Evolutionary conservation across 2,329 filamentous ascomycete species (phyloP).

Genomic region (Monosporascus sp.): DNA sequence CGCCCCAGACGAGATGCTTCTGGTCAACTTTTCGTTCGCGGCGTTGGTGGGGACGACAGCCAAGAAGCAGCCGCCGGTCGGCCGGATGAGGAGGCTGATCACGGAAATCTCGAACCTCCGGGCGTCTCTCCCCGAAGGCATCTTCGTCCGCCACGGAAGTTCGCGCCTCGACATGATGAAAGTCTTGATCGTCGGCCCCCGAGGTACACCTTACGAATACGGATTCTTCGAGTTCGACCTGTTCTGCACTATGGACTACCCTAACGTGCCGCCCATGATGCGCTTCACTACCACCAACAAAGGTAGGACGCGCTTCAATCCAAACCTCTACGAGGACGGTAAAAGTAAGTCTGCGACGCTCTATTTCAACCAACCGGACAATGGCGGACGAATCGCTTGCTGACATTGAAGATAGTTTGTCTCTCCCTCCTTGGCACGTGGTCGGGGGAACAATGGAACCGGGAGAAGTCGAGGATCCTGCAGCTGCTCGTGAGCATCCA

Average conservation of each 20-base stretch:
- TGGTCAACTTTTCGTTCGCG: conserved; percentile 21
- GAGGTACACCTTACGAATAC: conserved; percentile 46
- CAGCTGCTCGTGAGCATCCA: conserved; percentile 53
- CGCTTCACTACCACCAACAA: conserved; percentile 40
- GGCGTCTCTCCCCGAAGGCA: conserved; percentile 43
- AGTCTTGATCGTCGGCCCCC: conserved; percentile 43
- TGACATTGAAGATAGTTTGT: conserved; percentile 32
- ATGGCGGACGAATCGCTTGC: not conserved
- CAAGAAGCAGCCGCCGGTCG: conserved; percentile 14
- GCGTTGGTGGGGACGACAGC: conserved; percentile 7
- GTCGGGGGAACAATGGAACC: conserved; percentile 41
- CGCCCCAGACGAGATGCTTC: conserved; percentile 30
- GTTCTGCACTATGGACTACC: conserved; percentile 37
- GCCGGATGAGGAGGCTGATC: conserved; percentile 43
- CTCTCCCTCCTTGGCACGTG: conserved; percentile 46
- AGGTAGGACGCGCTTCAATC: conserved; percentile 39
- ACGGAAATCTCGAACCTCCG: conserved; percentile 40
- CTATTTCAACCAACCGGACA: no score
- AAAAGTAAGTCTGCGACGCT: conserved; percentile 30
- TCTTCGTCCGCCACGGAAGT: conserved; percentile 42
- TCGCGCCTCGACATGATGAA: conserved; percentile 46
- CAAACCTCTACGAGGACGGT: conserved; percentile 45
- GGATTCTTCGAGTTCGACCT: conserved; percentile 53
- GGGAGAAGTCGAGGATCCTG: conserved; percentile 41
- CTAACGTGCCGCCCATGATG: conserved; percentile 35